A percentile compares a stretch with the other conserved stretches of the same genome.
Evolutionary conservation across 2,329 filamentous ascomycete genomes (phyloP).

Genomic region (Scedosporium aurantiacum): DNA sequence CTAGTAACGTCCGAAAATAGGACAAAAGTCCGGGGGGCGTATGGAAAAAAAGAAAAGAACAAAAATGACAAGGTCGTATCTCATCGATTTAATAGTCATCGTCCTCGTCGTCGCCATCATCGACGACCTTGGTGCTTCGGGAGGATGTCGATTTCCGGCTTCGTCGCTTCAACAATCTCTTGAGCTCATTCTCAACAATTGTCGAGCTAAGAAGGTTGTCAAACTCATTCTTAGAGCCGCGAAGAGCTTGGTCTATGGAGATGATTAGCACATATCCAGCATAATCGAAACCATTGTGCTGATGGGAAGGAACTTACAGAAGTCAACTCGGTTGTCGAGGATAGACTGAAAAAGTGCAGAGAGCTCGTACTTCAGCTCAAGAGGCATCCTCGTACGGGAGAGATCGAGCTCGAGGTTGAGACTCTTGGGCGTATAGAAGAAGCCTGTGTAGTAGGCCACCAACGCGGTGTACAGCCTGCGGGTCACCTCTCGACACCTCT

Average conservation of each 20-base stretch:
- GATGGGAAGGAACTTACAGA: constrained; percentile 20
- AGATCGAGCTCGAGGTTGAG: constrained; percentile 10
- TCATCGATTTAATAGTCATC: background rate
- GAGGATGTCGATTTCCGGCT: constrained; percentile 1
- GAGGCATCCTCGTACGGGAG: background rate
- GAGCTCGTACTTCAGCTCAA: constrained; percentile 2
- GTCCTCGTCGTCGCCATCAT: background rate
- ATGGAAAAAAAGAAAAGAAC: no score
- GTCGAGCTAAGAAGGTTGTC: constrained; percentile 7
- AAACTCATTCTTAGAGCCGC: background rate
- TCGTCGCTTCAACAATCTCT: constrained; percentile 7
- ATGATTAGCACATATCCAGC: background rate
- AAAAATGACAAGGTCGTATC: no score
- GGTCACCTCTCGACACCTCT: constrained; percentile 2
- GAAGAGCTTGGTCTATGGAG: constrained; percentile 5
- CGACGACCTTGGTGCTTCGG: background rate
- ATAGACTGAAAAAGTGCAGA: constrained; percentile 10
- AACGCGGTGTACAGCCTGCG: constrained; percentile 11
- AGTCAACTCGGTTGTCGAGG: constrained; percentile 21
- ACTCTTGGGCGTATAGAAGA: constrained; percentile 12
- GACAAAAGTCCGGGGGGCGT: background rate
- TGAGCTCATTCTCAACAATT: constrained; percentile 11
- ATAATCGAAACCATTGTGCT: background rate
- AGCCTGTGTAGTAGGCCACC: constrained; percentile 13
- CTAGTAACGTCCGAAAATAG: constrained; percentile 6